Base-by-base conservation (phyloP, 2,329 filamentous ascomycete species). In the Aspergillus fijiensis region DNA sequence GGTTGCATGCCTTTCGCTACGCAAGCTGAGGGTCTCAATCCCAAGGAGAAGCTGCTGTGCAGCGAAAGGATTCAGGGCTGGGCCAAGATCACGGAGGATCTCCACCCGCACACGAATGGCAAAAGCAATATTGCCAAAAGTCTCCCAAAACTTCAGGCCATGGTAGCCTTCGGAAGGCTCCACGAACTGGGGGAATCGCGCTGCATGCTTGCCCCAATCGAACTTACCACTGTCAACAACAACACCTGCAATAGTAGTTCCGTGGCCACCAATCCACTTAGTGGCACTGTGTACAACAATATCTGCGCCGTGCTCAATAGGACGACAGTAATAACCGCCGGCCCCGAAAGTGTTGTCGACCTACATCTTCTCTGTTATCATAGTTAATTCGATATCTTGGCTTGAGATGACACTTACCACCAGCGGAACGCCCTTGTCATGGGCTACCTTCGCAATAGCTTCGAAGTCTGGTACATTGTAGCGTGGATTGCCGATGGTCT, bases 181-280 rank as follows among this genome's bases (percentile, higher is more conserved):
- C 67, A 90, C 85, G 81, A 99, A 92, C 76, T 97, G 91, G 1
- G 94, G 94, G 83, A 98, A 98, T 21, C 93, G 88, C 69, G 85
- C 85, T 51, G 82, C 89, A 74, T 96, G 79, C 78, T 89, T 89
- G 68, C 90, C 91, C 93, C 94, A 98, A 82, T 96, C 89, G 74
- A 97, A 98, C 75, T 92, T 95, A 70, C 93, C 93, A 66, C 88
- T 86, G 80, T 97, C 93, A 65, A 97, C 82, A 35, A 97, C 85
- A 49, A 96, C 85, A 62, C 93, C 93, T 60, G 85, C 93, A 66
- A 97, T 90, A 27, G 93, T 96, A 47, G 93, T 96, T 62, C 93
- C 94, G 77, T 98, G 94, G 48, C 93, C 93, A 59, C 93, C 93
- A 64, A 98, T 97, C 93, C 93, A 97, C 79, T 97, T 97, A 60